Base-by-base conservation (phyloP, 495 filamentous ascomycete genomes). In the Aspergillus baeticus region DNA sequence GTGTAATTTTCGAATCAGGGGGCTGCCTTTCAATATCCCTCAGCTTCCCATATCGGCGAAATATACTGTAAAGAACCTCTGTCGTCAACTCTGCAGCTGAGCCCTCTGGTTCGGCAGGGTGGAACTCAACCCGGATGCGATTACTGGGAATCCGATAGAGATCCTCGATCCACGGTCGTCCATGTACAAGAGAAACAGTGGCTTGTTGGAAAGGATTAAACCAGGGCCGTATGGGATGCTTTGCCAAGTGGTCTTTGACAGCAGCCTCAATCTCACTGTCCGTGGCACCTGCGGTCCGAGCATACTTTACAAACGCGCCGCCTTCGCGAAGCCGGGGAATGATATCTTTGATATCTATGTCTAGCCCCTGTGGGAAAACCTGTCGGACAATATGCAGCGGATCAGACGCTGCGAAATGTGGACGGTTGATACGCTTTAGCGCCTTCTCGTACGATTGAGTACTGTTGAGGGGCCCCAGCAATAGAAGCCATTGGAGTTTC, bases 101-200 rank as follows among this genome's bases (percentile, higher is more conserved):
- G 2, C 69, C 77, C 2, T 89, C 89, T 0, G 89, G 77, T 14
- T 73, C 71, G n/a, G 79, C 67, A 2, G 90, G 81, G 10, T 94
- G 74, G 64, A 96, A 97, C 66, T 98, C 94, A 34, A 97, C 84
- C 55, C 80, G 86, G 37, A 98, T 57, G 39, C 84, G 81, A 23
- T 76, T 72, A 53, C 85, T 91, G 3, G 94, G 94, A 20, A 90
- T 85, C 10, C 92, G 85, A 60, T 88, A 87, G 3, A 98, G 74
- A 70, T 98, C 94, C 63, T 98, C 94, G 17, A 98, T 77, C 94
- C 94, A 98, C 0, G 94, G 94, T n/a, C 81, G 81, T 10, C 94
- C 94, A 15, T 81, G 70, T 10, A 98, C 95, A 8, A 88, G 72
- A 38, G 82, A 81, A 5, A 84, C 80, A 33, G 80, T 81, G 51